Evolutionary conservation across 129 eudicot species (phyloP).

Genomic region (Flaveria robusta): DNA sequence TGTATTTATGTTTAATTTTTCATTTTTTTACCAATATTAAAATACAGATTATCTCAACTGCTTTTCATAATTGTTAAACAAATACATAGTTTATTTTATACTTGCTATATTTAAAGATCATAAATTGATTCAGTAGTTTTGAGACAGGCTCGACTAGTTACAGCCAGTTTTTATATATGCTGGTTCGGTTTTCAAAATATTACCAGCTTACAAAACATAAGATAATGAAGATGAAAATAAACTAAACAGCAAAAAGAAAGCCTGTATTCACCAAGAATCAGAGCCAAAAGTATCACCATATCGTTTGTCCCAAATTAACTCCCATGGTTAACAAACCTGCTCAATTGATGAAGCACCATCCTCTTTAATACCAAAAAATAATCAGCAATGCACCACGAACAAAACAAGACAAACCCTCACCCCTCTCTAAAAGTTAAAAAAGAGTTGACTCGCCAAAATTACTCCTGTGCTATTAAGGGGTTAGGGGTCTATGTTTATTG

Average conservation of each 20-base stretch:
- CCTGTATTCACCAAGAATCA: neutral
- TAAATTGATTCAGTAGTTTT: no score
- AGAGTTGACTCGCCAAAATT: slow-evolving; percentile 7
- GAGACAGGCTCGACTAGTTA: no score
- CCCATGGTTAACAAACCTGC: slow-evolving; percentile 33
- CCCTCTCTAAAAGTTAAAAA: slow-evolving; percentile 19
- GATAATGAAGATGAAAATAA: no score
- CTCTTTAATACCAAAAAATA: slow-evolving; percentile 25
- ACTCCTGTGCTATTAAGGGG: neutral
- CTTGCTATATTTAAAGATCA: no score
- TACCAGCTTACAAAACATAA: no score
- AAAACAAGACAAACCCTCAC: slow-evolving; percentile 24
- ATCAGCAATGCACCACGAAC: slow-evolving; percentile 1
- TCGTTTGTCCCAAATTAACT: slow-evolving; percentile 33
- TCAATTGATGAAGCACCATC: slow-evolving; percentile 24
- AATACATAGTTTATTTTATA: no score
- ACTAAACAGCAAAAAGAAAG: neutral
- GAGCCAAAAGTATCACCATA: slow-evolving; percentile 15
- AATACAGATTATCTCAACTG: no score
- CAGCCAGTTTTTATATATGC: no score
- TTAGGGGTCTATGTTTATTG: neutral
- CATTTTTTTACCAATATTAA: no score
- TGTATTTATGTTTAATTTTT: no score
- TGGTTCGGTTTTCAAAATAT: no score
- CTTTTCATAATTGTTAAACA: no score